These are phyloP conservation scores for Trichopus zeylanicus DNA, from an alignment of 116 monocot genomes.

Conservation along the genomic window DNA sequence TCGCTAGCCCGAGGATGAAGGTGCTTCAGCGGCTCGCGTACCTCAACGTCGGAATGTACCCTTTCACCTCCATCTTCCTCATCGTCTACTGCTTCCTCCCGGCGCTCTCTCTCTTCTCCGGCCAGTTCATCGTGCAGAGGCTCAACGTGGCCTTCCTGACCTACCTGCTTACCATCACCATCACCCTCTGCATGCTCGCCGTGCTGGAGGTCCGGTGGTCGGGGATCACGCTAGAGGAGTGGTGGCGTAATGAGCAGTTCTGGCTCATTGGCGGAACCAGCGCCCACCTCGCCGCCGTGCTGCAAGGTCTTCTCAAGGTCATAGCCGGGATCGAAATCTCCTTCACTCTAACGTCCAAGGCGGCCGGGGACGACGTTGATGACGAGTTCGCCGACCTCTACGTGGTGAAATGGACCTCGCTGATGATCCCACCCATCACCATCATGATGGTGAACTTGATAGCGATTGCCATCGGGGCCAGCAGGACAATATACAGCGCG, in stretches of 20 bases:
- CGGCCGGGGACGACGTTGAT: constrained; percentile 11
- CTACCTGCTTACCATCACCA: constrained; percentile 6
- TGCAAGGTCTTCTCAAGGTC: constrained; percentile 9
- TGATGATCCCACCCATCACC: constrained; percentile 10
- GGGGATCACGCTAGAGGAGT: constrained; percentile 11
- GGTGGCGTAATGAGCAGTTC: constrained; percentile 15
- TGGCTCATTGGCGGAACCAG: constrained; percentile 13
- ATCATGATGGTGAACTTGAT: constrained; percentile 19
- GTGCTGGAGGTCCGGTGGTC: constrained; percentile 12
- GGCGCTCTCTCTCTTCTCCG: constrained; percentile 11
- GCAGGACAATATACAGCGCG: constrained; percentile 9
- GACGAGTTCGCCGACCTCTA: constrained; percentile 12
- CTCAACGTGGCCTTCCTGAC: constrained; percentile 11
- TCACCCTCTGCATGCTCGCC: constrained; percentile 4
- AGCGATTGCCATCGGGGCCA: constrained; percentile 3
- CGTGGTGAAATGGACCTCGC: constrained; percentile 9
- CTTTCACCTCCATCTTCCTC: constrained; percentile 12
- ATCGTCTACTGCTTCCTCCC: constrained; percentile 18
- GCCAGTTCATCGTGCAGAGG: constrained; percentile 8
- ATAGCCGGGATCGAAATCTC: constrained; percentile 11
- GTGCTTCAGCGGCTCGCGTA: constrained; percentile 8
- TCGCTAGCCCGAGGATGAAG: constrained; percentile 7
- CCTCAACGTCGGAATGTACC: constrained; percentile 10
- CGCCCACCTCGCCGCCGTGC: constrained; percentile 9
- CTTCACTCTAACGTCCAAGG: constrained; percentile 8